Base-by-base conservation (phyloP, 257 asterid species). In the Gentiana straminea region DNA sequence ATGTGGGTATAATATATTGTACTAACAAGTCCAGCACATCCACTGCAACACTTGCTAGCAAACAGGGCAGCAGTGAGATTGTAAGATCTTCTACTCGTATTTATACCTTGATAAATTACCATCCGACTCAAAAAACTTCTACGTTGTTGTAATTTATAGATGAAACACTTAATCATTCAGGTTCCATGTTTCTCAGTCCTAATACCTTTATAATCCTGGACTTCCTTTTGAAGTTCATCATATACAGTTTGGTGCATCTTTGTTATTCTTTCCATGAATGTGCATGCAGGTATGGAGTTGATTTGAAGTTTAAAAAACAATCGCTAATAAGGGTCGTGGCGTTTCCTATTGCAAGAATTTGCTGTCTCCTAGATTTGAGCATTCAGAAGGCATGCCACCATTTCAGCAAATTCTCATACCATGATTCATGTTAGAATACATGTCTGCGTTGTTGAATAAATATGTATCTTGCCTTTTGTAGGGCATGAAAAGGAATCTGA, bases 321-420 rank as follows among this genome's bases (percentile, higher is more conserved):
- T 91, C 99, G 66, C 79, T 88, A 54, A 82, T 92, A 68, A 82
- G 95, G 94, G 91, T 53, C 94, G 97, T 7, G 97, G 99, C 71
- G 97, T 92, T 73, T 88, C 99, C 36, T 92, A 92, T 67, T 88
- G 97, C 95, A 92, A 88, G 77, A 88, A 88, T 77, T 91, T 92
- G 67, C 78, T 92, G 57, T 88, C 95, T 36, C 99, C 97, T 41
- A 78, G 97, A 59, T 92, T 85, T 65, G 98, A 92, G 71, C 94
- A 85, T 73, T 81, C 89, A 56, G 97, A 83, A 64, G 89, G 97
- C 80, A 75, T 54, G 80, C 35, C 46, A 41, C n/a, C n/a, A 41
- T 41, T 54, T 41, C 51, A 55, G 13, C 52, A 54, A 51, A 55
- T 53, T 62, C 55, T 56, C 36, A 35, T 56, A 35, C 67, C 54